Evolutionary conservation across 176 grass and related monocot species (phyloP).

Genomic region (Elaeis guineensis): DNA sequence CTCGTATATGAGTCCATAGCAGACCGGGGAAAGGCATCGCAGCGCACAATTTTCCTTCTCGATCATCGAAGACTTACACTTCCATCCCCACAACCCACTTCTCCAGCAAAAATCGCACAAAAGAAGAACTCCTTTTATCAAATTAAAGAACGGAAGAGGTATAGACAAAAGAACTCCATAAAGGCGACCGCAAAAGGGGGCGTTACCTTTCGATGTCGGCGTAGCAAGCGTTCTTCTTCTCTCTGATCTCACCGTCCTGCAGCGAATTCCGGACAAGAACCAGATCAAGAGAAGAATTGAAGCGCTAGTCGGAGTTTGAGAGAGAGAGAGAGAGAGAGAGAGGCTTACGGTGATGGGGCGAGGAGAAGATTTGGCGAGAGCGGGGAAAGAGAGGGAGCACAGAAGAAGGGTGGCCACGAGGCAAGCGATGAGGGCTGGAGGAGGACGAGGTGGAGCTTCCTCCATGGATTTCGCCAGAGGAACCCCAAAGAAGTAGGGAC

Average conservation of each 20-base stretch:
- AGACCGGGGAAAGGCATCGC: constrained; percentile 76
- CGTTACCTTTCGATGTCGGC: constrained; percentile 76
- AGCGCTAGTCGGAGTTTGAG: not conserved
- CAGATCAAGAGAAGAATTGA: no score
- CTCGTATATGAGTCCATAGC: constrained; percentile 77
- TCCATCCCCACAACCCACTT: constrained; percentile 88
- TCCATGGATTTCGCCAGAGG: constrained; percentile 20
- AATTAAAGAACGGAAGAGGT: not conserved
- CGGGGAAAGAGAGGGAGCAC: constrained; percentile 12
- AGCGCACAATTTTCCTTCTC: constrained; percentile 95
- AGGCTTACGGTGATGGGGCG: constrained; percentile 58
- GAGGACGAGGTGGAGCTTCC: constrained; percentile 5
- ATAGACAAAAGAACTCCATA: not conserved
- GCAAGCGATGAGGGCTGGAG: not conserved
- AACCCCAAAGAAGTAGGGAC: no score
- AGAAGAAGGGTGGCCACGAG: constrained; percentile 30
- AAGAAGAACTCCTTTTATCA: not conserved
- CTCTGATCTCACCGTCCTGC: constrained; percentile 70
- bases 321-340: not conserved
- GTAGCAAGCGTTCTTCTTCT: constrained; percentile 83
- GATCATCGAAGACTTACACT: constrained; percentile 56
- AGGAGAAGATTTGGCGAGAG: constrained; percentile 50
- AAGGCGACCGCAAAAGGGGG: not conserved
- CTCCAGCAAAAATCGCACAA: not conserved
- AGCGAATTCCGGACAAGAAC: not conserved